Percentiles rank a stretch among this genome's conserved stretches.
These are phyloP conservation scores for Verbascum thapsus DNA, from an alignment of 257 asterid species.

Conservation along the genomic window DNA sequence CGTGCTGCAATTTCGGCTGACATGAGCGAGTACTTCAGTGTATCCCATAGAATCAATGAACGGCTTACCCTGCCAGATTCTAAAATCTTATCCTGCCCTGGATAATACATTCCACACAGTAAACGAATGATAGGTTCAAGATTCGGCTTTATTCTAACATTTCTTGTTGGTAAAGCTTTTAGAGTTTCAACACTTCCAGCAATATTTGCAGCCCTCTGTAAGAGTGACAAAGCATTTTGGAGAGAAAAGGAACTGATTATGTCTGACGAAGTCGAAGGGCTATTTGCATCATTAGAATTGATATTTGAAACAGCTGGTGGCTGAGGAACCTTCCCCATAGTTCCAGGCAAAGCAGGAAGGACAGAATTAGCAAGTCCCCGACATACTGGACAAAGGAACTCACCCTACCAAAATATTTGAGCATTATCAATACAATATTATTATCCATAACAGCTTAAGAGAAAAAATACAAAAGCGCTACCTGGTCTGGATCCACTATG, in stretches of 20 bases:
- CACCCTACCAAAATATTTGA: constrained; percentile 66
- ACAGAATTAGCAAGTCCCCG: constrained; percentile 92
- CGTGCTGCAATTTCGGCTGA: constrained; percentile 89
- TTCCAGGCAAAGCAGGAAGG: constrained; percentile 66
- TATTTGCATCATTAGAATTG: constrained; percentile 30
- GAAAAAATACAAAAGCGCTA: constrained; percentile 33
- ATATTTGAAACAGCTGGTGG: constrained; percentile 35
- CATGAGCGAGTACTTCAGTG: constrained; percentile 79
- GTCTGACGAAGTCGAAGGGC: constrained; percentile 40
- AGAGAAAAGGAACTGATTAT: constrained; percentile 44
- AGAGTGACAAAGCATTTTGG: constrained; percentile 60
- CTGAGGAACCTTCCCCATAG: constrained; percentile 38
- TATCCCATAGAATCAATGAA: constrained; percentile 82
- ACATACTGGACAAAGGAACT: constrained; percentile 98
- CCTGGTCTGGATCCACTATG: constrained; percentile 97
- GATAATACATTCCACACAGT: constrained; percentile 72
- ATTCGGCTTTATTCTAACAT: constrained; percentile 49
- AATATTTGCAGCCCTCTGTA: constrained; percentile 63
- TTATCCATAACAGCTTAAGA: constrained; percentile 26
- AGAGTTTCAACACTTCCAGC: constrained; percentile 51
- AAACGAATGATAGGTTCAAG: constrained; percentile 61
- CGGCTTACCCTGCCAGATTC: constrained; percentile 70
- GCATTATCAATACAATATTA: constrained; percentile 29
- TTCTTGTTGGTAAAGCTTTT: constrained; percentile 52
- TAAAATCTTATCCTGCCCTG: constrained; percentile 60